Base-by-base conservation (phyloP, 176 grass and related monocot genomes). In the Canna indica region DNA sequence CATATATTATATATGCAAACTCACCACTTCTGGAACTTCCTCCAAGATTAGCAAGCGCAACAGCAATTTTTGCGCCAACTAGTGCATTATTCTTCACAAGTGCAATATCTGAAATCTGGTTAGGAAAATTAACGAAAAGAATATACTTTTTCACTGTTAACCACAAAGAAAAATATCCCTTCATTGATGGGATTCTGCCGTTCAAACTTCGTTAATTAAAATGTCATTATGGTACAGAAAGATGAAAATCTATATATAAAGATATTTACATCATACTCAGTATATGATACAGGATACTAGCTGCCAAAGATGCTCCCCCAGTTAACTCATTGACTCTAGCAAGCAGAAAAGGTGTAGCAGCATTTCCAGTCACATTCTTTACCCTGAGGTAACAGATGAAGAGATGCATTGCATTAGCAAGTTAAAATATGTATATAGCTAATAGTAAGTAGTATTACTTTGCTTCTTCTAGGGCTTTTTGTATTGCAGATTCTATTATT, bases 11-110 rank as follows among this genome's bases (percentile, higher is more conserved):
- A 57, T 16, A 28, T 73, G 59, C 20, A 0, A 59, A 27, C 85
- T 85, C 78, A 85, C 79, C 67, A 9, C 75, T 79, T 33, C 44
- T 73, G 71, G n/a, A 68, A 67, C 72, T 74, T 77, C 68, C 44
- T 59, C 25, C 52, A 71, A 92, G 75, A 70, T 83, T 63, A 58
- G 86, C 83, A 50, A 97, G 85, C 31, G 88, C 81, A 42, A 90
- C 80, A 14, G 93, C 84, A 85, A 92, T 79, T 79, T 76, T 85
- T 17, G 84, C 88, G 75, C 93, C 93, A 20, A 83, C 20, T 71
- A 77, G 68, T 77, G 93, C 93, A 80, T 97, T 97, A 41, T 97
- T 92, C 79, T 97, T 97, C 74, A 97, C 84, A 83, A 97, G 93
- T 66, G 88, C 86, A 32, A 92, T 92, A 63, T 97, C 88, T 97